Evolutionary conservation across 805 yeast genomes (phyloP), one percentile per base, ranked within the genome.

Genomic region (Lipomyces japonicus): DNA sequence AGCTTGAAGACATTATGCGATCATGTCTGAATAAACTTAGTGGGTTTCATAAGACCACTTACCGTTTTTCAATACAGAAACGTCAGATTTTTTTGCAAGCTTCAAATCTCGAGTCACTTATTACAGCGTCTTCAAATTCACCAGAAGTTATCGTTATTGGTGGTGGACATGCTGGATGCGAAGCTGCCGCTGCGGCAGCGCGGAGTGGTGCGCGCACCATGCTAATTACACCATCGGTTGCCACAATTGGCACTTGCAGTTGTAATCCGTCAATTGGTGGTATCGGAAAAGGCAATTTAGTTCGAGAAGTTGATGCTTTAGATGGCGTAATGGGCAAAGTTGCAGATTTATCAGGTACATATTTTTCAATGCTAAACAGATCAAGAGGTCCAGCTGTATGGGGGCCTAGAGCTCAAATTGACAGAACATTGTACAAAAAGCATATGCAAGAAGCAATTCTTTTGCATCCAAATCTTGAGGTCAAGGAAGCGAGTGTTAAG

Each of bases 201-300:
- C 74, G 99, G 55, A 64, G 86, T 1, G 97, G 97, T 0, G 76
- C 83, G 1, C 53, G 63, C 2, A 84, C 95, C 0, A 71, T 82
- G 1, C 71, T 93, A 24, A 73, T 93, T 1, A 90, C 98, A 0
- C 97, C 96, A 1, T 76, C 74, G 40, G 63, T 80, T 30, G 65
- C 73, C 25, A 86, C 87, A 63, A 81, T 93, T 12, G 99, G 99
- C 0, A 85, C 95, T 0, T 93, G 97, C 19, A 88, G 96, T 1
- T 93, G 99, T 67, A 93, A 93, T 65, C 99, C 99, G 7, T 89
- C 86, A 38, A 86, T 89, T 84, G 99, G 98, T 32, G 99, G 99
- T 55, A 90, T 93, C 48, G 99, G 98, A 0, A 93, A 93, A 64
- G 99, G 98, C 14, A 91, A 96, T 0, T 70, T 93, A 37, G 70